phyloP scores from a whole-genome alignment of 192 early-diverging fungal genomes.

The Coemansia sp. region DNA sequence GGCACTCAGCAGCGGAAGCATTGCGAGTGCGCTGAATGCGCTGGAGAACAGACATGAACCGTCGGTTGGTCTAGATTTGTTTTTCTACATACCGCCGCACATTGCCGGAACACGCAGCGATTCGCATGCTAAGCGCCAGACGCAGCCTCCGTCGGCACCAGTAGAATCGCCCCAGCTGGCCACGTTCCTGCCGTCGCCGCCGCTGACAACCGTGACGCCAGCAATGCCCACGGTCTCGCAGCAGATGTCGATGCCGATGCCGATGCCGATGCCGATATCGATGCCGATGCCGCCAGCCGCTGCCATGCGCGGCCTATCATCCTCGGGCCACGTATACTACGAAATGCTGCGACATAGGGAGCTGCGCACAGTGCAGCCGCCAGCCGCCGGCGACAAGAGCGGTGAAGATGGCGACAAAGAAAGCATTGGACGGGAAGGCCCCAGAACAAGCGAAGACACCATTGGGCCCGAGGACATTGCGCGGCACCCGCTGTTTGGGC shows the following conservation, averaged over 20 bases:
- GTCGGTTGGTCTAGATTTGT: slow-evolving; percentile 1
- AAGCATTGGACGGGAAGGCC: not conserved
- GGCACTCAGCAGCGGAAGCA: not conserved
- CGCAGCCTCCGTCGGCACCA: not conserved
- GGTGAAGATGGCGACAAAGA: not conserved
- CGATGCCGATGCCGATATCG: not conserved
- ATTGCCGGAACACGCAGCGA: not conserved
- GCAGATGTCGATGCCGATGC: not conserved
- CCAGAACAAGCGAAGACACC: slow-evolving; percentile 7
- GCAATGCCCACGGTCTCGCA: slow-evolving; percentile 1
- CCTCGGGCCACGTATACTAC: slow-evolving; percentile 31
- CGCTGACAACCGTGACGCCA: not conserved
- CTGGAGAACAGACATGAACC: slow-evolving; percentile 9
- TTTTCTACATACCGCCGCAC: not conserved
- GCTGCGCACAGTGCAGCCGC: slow-evolving; percentile 2
- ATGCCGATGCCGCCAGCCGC: not conserved
- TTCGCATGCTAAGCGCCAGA: not conserved
- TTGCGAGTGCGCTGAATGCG: slow-evolving; percentile 10
- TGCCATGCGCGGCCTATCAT: not conserved
- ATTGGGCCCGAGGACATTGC: not conserved
- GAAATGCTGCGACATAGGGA: slow-evolving; percentile 30
- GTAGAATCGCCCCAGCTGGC: not conserved
- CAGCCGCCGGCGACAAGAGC: not conserved
- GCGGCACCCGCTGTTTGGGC: slow-evolving; percentile 43
- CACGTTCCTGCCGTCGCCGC: slow-evolving; percentile 6